Percentiles rank a stretch among this genome's conserved stretches.
Conservation (phyloP, 108 stramenopile genomes). For the Chaetoceros muelleri region DNA sequence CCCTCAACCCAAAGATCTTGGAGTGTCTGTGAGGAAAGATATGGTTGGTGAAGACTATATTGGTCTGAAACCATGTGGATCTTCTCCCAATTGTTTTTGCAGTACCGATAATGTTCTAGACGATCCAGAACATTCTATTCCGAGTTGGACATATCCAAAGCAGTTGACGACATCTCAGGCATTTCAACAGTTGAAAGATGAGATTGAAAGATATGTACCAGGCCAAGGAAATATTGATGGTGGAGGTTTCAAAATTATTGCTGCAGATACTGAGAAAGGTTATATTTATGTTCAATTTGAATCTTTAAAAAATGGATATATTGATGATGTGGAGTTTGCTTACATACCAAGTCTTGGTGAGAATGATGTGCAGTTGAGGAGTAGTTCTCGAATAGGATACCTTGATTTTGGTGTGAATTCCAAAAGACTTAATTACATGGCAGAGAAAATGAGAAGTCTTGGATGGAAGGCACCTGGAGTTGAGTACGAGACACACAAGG, state of each 20-base stretch:
- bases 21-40: conserved; percentile 43
- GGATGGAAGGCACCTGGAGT: conserved; percentile 75
- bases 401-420: conserved; percentile 81
- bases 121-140: conserved; percentile 51
- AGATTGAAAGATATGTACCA: conserved; percentile 51
- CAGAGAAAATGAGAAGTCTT: conserved; percentile 35
- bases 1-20: conserved; percentile 63
- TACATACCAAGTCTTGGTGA: conserved; percentile 16
- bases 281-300: conserved; percentile 80
- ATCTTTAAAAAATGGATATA: conserved; percentile 67
- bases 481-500: conserved; percentile 46
- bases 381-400: conserved; percentile 63
- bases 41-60: conserved; percentile 57
- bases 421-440: conserved; percentile 71
- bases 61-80: conserved; percentile 65
- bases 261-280: conserved; percentile 44
- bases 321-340: conserved; percentile 69
- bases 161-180: conserved; percentile 26
- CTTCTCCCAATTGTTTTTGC: conserved; percentile 84
- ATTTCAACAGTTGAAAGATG: conserved; percentile 46
- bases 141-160: conserved; percentile 52
- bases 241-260: conserved; percentile 76
- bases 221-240: conserved; percentile 76
- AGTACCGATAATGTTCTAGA: conserved; percentile 53
- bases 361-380: conserved; percentile 48